Base-by-base conservation (phyloP, 164 flowering plant species). In the Berberis thunbergii region DNA sequence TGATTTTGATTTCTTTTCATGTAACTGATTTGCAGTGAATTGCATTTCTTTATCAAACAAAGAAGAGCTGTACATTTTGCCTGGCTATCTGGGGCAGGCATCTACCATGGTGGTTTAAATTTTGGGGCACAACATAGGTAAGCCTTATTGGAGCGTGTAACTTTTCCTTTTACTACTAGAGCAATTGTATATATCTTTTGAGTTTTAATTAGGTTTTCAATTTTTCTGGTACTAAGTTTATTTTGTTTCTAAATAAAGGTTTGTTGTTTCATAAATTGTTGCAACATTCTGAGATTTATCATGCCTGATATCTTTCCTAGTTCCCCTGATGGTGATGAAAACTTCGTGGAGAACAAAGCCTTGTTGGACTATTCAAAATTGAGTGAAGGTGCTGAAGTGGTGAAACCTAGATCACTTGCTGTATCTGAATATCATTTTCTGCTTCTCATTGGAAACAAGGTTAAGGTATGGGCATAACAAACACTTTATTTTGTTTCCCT, bases 11-110 rank as follows among this genome's bases (percentile, higher is more conserved):
- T 44, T 8, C 1, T 43, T 40, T 64, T n/a, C 6, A 74, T 63
- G 48, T 70, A 26, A 52, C 55, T 43, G 11, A 54, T 62, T 69
- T 75, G 77, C 81, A 95, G 99, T 79, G 99, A 95, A 74, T 77
- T 95, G 63, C 94, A 85, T 78, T 89, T 95, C 80, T 95, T 79
- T 76, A 95, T 95, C 72, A 89, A 89, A 81, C 97, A 95, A 80
- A 81, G 94, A 73, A 85, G 99, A 75, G 97, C 99, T 63, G 75
- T 78, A 43, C 93, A 95, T 83, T 95, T 91, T 79, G 94, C 99
- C 8, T 95, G 99, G 99, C 96, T 95, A 71, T 95, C 99, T 76
- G 99, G 99, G 73, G 96, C 96, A 62, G 99, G 99, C 42, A 86
- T 95, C 64, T 95, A 95, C 73, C 96, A 91, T 59, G 99, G 99